Base-by-base conservation (phyloP, 2,329 filamentous ascomycete genomes). In the Zopfia rhizophila region DNA sequence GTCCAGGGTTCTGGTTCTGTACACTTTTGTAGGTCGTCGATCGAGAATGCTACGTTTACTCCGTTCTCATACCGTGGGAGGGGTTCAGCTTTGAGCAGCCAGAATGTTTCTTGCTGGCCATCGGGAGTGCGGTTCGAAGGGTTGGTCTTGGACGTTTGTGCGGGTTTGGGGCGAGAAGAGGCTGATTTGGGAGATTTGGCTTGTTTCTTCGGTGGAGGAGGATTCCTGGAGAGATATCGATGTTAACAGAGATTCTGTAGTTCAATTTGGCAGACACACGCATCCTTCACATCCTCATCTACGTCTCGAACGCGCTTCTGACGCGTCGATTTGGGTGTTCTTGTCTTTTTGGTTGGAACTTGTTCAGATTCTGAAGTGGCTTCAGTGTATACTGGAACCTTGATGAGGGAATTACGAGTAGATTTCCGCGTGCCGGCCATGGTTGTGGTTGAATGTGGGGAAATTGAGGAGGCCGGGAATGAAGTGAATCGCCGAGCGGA, bases 31-130 rank as follows among this genome's bases (percentile, higher is more conserved):
- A 99, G 75, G 68, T 97, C 92, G 62, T 97, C 91, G 62, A 99
- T 97, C 1, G 91, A 95, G 74, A 97, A 99, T 57, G 85, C 88
- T 32, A 97, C 90, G 66, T 97, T 92, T 38, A 89, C 78, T 1
- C 91, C 93, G 42, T 91, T 93, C 68, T 96, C 91, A 12, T 91
- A 75, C 5, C 94, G 87, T 3, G 91, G 85, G 60, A 96, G 89
- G 0, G 94, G 93, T 73, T 99, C 78, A 28, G 78, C 76, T 58
- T 80, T 80, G 65, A 80, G 70, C 5, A 80, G 71, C 77, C 78
- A 80, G 58, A 70, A 78, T 10, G 62, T 53, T 51, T 68, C 50
- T 53, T 71, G 66, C 3, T 52, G 23, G 35, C 63, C 63, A 22
- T 53, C 38, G 5, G 55, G 45, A 24, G 65, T 53, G 52, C 63